phyloP scores from a whole-genome alignment of 2,329 filamentous ascomycete species.

The Colletotrichum sp. region DNA sequence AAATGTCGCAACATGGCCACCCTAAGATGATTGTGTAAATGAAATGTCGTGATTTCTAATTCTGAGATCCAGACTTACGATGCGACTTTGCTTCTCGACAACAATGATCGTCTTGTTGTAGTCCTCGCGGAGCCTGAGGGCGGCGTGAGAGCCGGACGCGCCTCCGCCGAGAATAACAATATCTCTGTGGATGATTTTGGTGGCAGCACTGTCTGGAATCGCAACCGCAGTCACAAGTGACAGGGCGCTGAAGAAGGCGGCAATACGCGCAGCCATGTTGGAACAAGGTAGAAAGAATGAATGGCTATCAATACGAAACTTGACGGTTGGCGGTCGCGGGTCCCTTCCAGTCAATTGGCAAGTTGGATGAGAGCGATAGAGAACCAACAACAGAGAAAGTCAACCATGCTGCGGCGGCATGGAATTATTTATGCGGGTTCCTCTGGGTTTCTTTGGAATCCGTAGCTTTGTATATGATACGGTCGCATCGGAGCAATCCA shows the following conservation, averaged over 20 bases:
- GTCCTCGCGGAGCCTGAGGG: constrained; percentile 40
- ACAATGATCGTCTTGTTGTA: constrained; percentile 35
- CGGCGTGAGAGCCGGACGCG: constrained; percentile 40
- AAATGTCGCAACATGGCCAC: constrained; percentile 20
- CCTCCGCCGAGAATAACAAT: constrained; percentile 42
- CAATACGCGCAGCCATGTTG: not conserved
- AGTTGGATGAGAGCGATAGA: too few species aligned
- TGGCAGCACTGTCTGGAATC: not conserved
- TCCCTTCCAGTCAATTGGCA: too few species aligned
- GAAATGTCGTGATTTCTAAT: not conserved
- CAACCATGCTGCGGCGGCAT: too few species aligned
- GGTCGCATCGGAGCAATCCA: too few species aligned
- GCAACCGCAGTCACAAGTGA: not conserved
- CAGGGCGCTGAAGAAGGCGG: not conserved
- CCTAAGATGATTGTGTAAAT: not conserved
- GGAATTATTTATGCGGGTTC: too few species aligned
- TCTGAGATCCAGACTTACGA: constrained; percentile 28
- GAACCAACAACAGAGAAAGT: too few species aligned
- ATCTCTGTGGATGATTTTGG: constrained; percentile 29
- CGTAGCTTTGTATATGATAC: too few species aligned
- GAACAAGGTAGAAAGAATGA: not conserved
- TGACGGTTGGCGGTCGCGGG: not conserved
- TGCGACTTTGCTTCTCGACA: constrained; percentile 36
- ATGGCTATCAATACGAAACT: not conserved
- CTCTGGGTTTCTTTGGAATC: too few species aligned